phyloP scores from a whole-genome alignment of 768 basidiomycete genomes.

The Serendipita vermifera region DNA sequence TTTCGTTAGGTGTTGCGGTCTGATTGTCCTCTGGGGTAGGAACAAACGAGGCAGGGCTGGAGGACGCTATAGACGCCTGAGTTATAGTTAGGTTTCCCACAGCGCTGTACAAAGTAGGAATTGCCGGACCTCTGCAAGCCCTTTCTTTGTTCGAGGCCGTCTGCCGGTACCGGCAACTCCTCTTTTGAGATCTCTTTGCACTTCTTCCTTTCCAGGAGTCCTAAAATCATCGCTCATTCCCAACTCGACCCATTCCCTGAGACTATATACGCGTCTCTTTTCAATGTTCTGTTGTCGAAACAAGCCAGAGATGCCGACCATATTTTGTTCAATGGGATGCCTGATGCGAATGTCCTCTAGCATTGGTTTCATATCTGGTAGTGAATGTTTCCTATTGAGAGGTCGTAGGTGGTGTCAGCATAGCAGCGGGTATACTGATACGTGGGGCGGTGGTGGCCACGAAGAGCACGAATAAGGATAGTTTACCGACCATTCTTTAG shows the following conservation, averaged over 20 bases:
- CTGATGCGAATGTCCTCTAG: slow-evolving; percentile 65
- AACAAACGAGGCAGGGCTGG: too few species aligned
- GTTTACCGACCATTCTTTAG: slow-evolving; percentile 84
- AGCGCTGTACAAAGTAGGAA: too few species aligned
- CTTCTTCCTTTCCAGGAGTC: slow-evolving; percentile 42
- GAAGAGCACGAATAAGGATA: too few species aligned
- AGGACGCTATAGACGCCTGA: too few species aligned
- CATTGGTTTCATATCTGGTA: slow-evolving; percentile 61
- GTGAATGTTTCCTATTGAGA: slow-evolving; percentile 54
- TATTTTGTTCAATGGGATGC: slow-evolving; percentile 86
- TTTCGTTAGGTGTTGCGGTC: too few species aligned
- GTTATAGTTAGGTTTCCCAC: too few species aligned
- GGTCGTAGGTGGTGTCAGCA: slow-evolving; percentile 12
- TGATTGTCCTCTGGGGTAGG: too few species aligned
- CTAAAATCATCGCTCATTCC: slow-evolving; percentile 58
- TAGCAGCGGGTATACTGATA: not conserved
- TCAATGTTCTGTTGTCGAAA: slow-evolving; percentile 88
- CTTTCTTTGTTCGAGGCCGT: too few species aligned
- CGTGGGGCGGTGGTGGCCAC: not conserved
- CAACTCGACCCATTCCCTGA: slow-evolving; percentile 77
- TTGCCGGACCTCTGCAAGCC: too few species aligned
- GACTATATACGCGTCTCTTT: slow-evolving; percentile 69
- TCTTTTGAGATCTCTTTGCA: slow-evolving; percentile 13
- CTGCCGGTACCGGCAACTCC: slow-evolving; percentile 10
- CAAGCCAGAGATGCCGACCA: slow-evolving; percentile 73